A percentile compares a stretch with the other conserved stretches of the same genome.
Conservation (phyloP, 331 rosid genomes). For the Acacia pycnantha region DNA sequence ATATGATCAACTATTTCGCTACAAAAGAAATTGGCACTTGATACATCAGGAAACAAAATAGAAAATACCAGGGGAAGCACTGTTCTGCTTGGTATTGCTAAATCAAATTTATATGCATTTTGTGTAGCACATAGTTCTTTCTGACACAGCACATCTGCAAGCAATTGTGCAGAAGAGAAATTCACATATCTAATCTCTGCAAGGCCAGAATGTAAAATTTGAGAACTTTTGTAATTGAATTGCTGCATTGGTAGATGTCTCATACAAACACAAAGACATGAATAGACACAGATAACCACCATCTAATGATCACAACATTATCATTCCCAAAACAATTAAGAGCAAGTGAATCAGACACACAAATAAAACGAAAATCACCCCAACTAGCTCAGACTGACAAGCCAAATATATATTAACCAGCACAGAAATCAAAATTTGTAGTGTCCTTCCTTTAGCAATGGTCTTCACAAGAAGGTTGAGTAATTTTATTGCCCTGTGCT, state of each 20-base stretch:
- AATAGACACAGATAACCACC: conserved; percentile 26
- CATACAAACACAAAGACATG: conserved; percentile 24
- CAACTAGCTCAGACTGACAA: conserved; percentile 30
- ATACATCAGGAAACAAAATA: background rate
- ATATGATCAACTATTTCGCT: background rate
- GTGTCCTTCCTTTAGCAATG: conserved; percentile 17
- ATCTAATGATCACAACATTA: conserved; percentile 34
- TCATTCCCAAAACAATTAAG: conserved; percentile 47
- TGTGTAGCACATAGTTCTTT: background rate
- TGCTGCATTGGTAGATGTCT: conserved; percentile 22
- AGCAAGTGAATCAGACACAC: conserved; percentile 39
- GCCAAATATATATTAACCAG: conserved; percentile 23
- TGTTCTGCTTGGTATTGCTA: background rate
- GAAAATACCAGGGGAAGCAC: background rate
- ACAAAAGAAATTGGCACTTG: background rate
- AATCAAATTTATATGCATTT: background rate
- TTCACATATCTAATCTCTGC: background rate
- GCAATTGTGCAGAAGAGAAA: background rate
- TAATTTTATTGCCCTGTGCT: conserved; percentile 1
- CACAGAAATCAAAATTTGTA: conserved; percentile 21
- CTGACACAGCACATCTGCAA: background rate
- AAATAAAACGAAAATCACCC: conserved; percentile 37
- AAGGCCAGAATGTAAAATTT: conserved; percentile 7
- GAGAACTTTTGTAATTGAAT: conserved; percentile 32
- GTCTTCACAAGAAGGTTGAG: conserved; percentile 18